Evolutionary conservation across 1,139 yeast genomes (phyloP), one percentile per base, ranked within the genome.

Genomic region (Lodderomyces orthopsilosis): DNA sequence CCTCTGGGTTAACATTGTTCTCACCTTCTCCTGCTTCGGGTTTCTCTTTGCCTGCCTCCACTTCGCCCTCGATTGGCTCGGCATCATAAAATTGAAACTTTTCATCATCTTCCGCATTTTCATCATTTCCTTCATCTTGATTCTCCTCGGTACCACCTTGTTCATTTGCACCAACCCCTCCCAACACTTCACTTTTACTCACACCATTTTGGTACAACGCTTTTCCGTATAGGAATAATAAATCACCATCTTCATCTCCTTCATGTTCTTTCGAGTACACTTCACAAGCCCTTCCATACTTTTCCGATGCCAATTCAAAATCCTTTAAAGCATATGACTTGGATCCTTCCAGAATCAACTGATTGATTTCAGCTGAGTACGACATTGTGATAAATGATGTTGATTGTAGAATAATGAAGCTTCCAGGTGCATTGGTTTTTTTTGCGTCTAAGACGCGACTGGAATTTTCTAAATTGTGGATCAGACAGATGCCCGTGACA

Each of bases 201-300:
- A 88, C 85, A 1, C 94, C 98, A 37, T 79, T 77, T 51, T 83
- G 85, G 62, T 85, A 90, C 35, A 93, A 66, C 1, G 96, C 82
- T 56, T 83, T 79, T 2, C 97, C 98, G 51, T 93, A 89, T 30
- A 86, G 62, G 51, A 77, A 79, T 54, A 90, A 68, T 51, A 88
- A 69, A 48, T 88, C 85, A 2, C 94, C 85, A 56, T 85, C 85
- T 42, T 79, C 79, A 15, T 77, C 79, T 15, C 75, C 74, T 24
- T 74, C 66, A 14, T 46, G 41, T 38, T 74, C 73, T 32, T 69
- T 66, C 37, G 80, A 74, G 52, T 65, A 75, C 35, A 61, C 46
- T 47, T 79, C 85, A 58, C 96, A 86, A 0, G 95, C 93, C 43
- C 81, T 80, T 0, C 88, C 91, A 50, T 86, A 87, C 45, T 71